phyloP scores from a whole-genome alignment of 148 eudicot genomes.

The Bassia scoparia region DNA sequence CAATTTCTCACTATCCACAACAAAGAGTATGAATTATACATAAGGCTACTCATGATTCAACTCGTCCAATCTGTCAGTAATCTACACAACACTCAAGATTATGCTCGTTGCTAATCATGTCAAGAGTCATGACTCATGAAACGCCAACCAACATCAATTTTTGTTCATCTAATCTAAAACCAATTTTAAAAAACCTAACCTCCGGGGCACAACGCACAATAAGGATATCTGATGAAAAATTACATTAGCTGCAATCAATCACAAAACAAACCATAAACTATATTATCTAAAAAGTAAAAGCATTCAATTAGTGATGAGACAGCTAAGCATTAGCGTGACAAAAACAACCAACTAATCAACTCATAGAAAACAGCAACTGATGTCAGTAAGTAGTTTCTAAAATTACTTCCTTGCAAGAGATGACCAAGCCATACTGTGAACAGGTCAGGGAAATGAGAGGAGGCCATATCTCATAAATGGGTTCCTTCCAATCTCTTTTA shows the following conservation, averaged over 20 bases:
- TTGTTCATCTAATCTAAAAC: neutral
- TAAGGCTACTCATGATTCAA: no score
- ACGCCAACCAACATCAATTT: neutral
- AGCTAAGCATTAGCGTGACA: neutral
- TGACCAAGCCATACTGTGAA: constrained; percentile 80
- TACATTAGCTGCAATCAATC: no score
- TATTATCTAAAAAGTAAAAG: neutral
- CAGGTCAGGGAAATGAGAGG: constrained; percentile 88
- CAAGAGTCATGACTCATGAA: no score
- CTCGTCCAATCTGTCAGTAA: no score
- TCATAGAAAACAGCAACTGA: neutral
- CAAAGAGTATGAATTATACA: no score
- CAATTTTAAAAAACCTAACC: neutral
- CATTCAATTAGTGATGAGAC: neutral
- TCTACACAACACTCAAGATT: no score
- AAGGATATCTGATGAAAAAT: neutral
- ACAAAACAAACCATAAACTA: neutral
- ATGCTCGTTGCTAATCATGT: no score
- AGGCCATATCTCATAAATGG: constrained; percentile 95
- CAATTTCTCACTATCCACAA: neutral
- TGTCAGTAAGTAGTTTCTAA: neutral
- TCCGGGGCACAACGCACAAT: neutral
- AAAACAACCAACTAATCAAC: neutral
- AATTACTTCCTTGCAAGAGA: constrained; percentile 84
- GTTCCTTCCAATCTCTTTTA: constrained; percentile 61